A percentile compares a stretch with the other conserved stretches of the same genome.
Evolutionary conservation across 1,284 basidiomycete species (phyloP).

Genomic region (Papiliotrema laurentii): DNA sequence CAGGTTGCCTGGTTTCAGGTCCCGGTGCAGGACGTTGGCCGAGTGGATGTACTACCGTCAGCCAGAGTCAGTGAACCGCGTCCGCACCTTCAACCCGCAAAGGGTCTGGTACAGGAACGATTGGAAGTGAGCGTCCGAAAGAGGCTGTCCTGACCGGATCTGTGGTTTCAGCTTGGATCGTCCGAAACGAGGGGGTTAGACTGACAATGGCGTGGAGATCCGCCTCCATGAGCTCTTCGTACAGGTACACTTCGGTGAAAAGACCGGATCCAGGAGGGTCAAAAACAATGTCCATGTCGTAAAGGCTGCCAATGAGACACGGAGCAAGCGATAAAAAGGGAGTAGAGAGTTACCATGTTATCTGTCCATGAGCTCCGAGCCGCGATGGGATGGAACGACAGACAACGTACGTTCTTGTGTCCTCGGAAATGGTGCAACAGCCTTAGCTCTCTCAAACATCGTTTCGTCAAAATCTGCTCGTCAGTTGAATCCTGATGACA

Average conservation of each 20-base stretch:
- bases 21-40: conserved; percentile 94
- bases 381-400: background rate
- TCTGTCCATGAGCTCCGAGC: conserved; percentile 26
- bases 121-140: conserved; percentile 98
- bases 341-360: conserved; percentile 35
- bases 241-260: conserved; percentile 94
- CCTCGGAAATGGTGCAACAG: conserved; percentile 92
- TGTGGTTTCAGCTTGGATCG: conserved; percentile 38
- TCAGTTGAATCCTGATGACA: conserved; percentile 10
- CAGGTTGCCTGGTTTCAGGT: conserved; percentile 90
- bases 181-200: background rate
- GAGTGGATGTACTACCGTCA: conserved; percentile 85
- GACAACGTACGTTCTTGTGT: conserved; percentile 76
- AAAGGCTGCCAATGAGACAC: conserved; percentile 55
- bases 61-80: background rate
- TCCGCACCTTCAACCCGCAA: conserved; percentile 71
- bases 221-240: conserved; percentile 98
- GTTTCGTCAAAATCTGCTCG: conserved; percentile 77
- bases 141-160: conserved; percentile 95
- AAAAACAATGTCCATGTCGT: conserved; percentile 96
- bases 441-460: conserved; percentile 90
- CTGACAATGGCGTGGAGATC: conserved; percentile 96
- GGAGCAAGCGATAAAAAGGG: background rate
- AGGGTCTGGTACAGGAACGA: conserved; percentile 98
- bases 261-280: conserved; percentile 68